A percentile compares a stretch with the other conserved stretches of the same genome.
Conservation (phyloP, 148 eudicot species). For the Talinum fruticosum region DNA sequence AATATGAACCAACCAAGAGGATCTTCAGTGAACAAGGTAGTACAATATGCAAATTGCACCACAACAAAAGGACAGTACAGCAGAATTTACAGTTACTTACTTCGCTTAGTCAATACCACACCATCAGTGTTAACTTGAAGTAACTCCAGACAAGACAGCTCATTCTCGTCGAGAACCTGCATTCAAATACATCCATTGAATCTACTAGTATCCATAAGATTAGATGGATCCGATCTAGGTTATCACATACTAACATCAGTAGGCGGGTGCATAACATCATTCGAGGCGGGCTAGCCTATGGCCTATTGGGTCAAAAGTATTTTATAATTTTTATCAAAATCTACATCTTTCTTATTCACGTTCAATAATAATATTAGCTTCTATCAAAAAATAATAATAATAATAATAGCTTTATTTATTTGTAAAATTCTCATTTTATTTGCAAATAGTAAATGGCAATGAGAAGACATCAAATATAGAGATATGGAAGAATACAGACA, state of each 20-base stretch:
- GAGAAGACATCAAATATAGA: background rate
- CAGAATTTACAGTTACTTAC: conserved; percentile 42
- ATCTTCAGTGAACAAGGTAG: background rate
- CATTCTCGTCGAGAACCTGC: conserved; percentile 92
- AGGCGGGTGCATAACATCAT: background rate
- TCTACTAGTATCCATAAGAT: background rate
- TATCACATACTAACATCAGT: background rate
- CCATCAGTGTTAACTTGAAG: conserved; percentile 82
- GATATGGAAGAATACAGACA: background rate
- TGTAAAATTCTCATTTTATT: background rate
- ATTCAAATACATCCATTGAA: conserved; percentile 13
- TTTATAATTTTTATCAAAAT: too few relatives aligned
- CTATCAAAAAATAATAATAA: too few relatives aligned
- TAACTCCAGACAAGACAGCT: conserved; percentile 71
- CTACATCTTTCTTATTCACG: too few relatives aligned
- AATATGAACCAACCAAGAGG: too few relatives aligned
- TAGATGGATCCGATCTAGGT: background rate
- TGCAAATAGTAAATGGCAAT: background rate
- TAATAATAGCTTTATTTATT: background rate
- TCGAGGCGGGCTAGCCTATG: background rate
- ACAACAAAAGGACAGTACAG: background rate
- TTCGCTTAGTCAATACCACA: conserved; percentile 67
- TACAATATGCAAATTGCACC: background rate
- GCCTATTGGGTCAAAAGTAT: background rate
- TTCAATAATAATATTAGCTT: too few relatives aligned